These are phyloP conservation scores for Populus hybrid DNA, from an alignment of 441 rosid genomes.

Conservation along the genomic window DNA sequence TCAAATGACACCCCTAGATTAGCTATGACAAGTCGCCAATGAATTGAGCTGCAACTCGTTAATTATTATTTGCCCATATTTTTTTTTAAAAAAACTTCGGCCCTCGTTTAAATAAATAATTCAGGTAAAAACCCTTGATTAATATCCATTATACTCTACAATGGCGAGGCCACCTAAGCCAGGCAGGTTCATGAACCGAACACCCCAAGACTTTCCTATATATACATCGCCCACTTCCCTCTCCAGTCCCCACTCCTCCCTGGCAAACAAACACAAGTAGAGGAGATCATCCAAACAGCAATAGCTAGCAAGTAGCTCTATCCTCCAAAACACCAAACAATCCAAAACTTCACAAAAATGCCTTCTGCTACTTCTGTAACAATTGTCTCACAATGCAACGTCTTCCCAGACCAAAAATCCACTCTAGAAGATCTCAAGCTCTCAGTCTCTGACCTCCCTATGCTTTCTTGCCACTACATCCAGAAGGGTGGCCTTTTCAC, in stretches of 20 bases:
- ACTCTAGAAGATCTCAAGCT: slow-evolving; percentile 46
- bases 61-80: neutral
- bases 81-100: neutral
- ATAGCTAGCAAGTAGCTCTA: neutral
- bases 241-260: neutral
- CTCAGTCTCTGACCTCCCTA: slow-evolving; percentile 88
- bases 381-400: slow-evolving; percentile 54
- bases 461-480: slow-evolving; percentile 95
- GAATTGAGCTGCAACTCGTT: no score
- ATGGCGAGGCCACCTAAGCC: neutral
- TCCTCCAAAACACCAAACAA: neutral
- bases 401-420: slow-evolving; percentile 56
- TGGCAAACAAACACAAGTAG: neutral
- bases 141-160: neutral
- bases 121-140: neutral
- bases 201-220: neutral
- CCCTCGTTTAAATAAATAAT: neutral
- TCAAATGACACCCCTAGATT: no score
- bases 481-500: slow-evolving; percentile 80
- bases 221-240: neutral
- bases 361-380: slow-evolving; percentile 31
- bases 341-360: neutral
- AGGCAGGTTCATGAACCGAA: neutral
- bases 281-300: neutral
- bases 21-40: no score